Percentiles rank a stretch among this genome's conserved stretches.
Evolutionary conservation across 73 alveolate genomes (phyloP).

Genomic region (Paramecium octaurelia): DNA sequence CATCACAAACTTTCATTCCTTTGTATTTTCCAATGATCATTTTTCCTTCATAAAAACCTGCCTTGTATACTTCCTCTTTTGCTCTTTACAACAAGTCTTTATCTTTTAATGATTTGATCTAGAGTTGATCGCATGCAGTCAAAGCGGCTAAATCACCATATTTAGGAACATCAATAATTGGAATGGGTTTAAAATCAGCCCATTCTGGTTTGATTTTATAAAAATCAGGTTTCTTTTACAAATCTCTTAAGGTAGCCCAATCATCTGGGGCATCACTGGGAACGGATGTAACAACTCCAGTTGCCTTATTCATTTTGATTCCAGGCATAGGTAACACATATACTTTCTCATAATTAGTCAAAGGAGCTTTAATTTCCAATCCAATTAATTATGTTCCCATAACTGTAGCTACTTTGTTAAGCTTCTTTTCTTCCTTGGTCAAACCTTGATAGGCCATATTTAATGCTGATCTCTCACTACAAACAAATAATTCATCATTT

Average conservation of each 20-base stretch:
- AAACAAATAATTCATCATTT: conserved; percentile 84
- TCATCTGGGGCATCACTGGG: conserved; percentile 99
- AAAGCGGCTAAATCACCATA: conserved; percentile 85
- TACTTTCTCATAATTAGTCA: conserved; percentile 79
- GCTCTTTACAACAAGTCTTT: conserved; percentile 86
- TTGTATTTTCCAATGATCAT: conserved; percentile 85
- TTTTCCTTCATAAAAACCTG: conserved; percentile 96
- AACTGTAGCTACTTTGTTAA: conserved; percentile 62
- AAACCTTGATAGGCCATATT: conserved; percentile 94
- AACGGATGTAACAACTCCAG: conserved; percentile 97
- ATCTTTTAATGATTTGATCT: conserved; percentile 86
- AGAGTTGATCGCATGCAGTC: conserved; percentile 78
- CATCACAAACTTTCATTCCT: conserved; percentile 87
- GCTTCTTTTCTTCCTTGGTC: conserved; percentile 73
- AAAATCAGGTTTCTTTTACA: conserved; percentile 86
- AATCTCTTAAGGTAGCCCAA: conserved; percentile 90
- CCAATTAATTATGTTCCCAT: conserved; percentile 91
- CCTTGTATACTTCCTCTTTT: conserved; percentile 89
- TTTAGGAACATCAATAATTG: conserved; percentile 89
- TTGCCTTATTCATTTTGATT: conserved; percentile 96
- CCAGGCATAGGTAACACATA: conserved; percentile 96
- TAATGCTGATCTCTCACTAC: conserved; percentile 84
- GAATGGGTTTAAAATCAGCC: conserved; percentile 90
- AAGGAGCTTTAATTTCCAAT: conserved; percentile 90
- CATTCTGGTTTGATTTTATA: conserved; percentile 86